Evolutionary conservation across 345 rosid species (phyloP).

Genomic region (Eucalyptus erythrocorys): DNA sequence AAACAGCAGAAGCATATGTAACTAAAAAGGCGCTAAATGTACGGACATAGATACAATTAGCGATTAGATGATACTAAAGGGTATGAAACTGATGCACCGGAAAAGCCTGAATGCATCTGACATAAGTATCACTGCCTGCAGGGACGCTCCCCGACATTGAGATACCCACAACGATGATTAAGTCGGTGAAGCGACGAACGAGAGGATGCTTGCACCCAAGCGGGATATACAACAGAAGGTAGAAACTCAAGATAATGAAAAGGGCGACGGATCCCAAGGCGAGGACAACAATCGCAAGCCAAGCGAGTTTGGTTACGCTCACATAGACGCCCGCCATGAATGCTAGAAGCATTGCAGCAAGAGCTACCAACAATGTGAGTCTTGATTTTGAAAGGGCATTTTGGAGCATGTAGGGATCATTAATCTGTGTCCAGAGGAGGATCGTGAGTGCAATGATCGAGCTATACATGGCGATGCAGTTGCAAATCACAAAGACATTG

Average conservation of each 20-base stretch:
- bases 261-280: background rate
- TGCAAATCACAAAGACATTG: background rate
- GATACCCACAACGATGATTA: rapidly evolving
- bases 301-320: background rate
- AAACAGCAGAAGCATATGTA: rapidly evolving
- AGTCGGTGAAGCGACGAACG: background rate
- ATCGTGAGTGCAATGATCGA: background rate
- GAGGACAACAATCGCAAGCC: rapidly evolving
- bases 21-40: rapidly evolving
- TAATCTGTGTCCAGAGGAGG: background rate
- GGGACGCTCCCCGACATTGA: background rate
- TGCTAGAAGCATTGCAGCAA: background rate
- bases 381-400: background rate
- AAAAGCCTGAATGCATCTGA: too few species aligned
- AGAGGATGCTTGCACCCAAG: background rate
- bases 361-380: rapidly evolving
- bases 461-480: background rate
- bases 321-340: background rate
- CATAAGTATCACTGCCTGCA: too few species aligned
- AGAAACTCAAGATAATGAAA: background rate
- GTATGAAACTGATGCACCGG: too few species aligned
- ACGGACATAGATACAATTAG: too few species aligned
- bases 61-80: too few species aligned
- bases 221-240: background rate
- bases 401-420: rapidly evolving